Base-by-base conservation (phyloP, 2,329 filamentous ascomycete genomes). In the Biscogniauxia marginata region DNA sequence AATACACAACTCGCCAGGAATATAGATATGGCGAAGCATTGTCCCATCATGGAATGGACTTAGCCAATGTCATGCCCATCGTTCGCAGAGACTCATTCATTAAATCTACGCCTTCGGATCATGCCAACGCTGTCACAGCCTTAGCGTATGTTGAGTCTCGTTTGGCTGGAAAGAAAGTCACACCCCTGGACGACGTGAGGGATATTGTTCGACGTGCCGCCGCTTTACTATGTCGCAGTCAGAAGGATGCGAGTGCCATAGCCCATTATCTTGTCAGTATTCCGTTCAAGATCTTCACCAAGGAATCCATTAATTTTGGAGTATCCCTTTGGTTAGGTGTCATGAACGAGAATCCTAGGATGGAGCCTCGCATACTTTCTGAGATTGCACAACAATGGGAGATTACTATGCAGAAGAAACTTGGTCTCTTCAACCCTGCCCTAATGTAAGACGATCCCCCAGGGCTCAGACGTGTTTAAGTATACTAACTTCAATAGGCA, bases 321-420 rank as follows among this genome's bases (percentile, higher is more conserved):
- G 89, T 97, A 34, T 97, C 95, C 3, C 78, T 99, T 6, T 99
- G 95, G 95, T 85, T 97, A 58, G 95, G 95, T 22, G 90, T 98
- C 13, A 96, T 98, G 67, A 95, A 98, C 66, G 95, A 99, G 71
- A 98, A 96, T 67, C 90, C 93, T 2, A 84, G 84, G 54, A 87
- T 97, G 73, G 92, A 96, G 72, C 84, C 93, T 7, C 87, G 92
- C 58, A 85, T 99, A 54, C 76, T 99, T 25, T 87, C 86, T 52
- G 91, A 96, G 70, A 90, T 98, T 65, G 88, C 89, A 8, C 89
- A 95, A 68, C 90, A 93, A 61, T 99, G 93, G 91, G 93, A 98
- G 72, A 80, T 83, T 55, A 95, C 89, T 3, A 86, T 97, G 47
- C 83, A 90, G 56, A 87, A 84, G 64, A 85, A 84, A 60, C 82